Conservation (phyloP, 2,329 filamentous ascomycete genomes). For the Pseudopyricularia cyperi region DNA sequence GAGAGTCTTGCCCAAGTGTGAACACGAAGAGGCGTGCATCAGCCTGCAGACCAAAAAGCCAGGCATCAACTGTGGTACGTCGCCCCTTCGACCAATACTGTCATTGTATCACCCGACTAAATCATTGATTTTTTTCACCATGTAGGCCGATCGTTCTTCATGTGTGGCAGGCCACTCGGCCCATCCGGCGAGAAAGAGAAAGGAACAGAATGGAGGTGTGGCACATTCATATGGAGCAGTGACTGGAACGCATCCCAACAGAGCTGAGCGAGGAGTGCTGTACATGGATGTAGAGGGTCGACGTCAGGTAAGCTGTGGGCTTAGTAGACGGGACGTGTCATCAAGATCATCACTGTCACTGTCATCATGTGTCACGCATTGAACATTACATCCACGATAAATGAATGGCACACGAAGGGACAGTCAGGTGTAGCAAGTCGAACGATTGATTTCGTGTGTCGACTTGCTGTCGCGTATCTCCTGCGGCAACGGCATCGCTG, state of each 20-base stretch:
- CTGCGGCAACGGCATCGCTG: not conserved
- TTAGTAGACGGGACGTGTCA: not conserved
- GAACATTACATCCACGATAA: not conserved
- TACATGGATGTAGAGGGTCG: not conserved
- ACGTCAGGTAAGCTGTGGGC: not conserved
- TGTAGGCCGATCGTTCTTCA: conserved; percentile 48
- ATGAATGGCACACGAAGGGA: not conserved
- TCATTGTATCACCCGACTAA: not conserved
- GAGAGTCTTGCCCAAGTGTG: conserved; percentile 63
- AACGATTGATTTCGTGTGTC: not conserved
- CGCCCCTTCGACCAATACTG: not conserved
- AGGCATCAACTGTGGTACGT: conserved; percentile 63
- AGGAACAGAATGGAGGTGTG: conserved; percentile 75
- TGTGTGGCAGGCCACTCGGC: conserved; percentile 60
- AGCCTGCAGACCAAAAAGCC: conserved; percentile 77
- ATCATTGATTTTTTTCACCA: not conserved
- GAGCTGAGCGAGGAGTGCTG: not conserved
- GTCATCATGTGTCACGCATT: not conserved
- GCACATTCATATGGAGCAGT: conserved; percentile 65
- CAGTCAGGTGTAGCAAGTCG: not conserved
- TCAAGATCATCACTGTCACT: not conserved
- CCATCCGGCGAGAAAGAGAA: conserved; percentile 76
- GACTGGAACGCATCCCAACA: conserved; percentile 32
- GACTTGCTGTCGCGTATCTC: not conserved
- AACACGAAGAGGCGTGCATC: conserved; percentile 81